Evolutionary conservation across 1,284 basidiomycete genomes (phyloP).

Genomic region (Wallemia ichthyophaga): DNA sequence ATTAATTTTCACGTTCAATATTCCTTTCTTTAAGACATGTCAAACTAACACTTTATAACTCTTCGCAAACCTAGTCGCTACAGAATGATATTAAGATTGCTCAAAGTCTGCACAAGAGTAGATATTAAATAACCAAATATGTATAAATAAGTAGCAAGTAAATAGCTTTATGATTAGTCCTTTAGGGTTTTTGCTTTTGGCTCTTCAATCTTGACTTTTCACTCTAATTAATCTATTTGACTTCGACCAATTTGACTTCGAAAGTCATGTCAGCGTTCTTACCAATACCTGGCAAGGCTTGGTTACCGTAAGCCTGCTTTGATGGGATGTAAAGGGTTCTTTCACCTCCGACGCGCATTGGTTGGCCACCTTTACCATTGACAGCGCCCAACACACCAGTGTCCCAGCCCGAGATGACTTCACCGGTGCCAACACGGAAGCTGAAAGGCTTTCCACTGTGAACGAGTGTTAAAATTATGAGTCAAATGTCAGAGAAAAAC

Average conservation of each 20-base stretch:
- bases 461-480: neutral
- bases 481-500: slow-evolving; percentile 37
- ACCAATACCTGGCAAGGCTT: slow-evolving; percentile 22
- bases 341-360: slow-evolving; percentile 69
- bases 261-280: slow-evolving; percentile 22
- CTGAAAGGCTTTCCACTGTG: slow-evolving; percentile 21
- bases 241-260: slow-evolving; percentile 23
- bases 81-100: too few species aligned
- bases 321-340: slow-evolving; percentile 43
- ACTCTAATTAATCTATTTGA: too few species aligned
- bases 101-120: too few species aligned
- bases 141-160: too few species aligned
- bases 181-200: too few species aligned
- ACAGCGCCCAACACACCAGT: slow-evolving; percentile 40
- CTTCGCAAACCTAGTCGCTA: too few species aligned
- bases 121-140: too few species aligned
- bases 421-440: slow-evolving; percentile 58
- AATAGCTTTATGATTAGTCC: too few species aligned
- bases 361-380: neutral
- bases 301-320: slow-evolving; percentile 20
- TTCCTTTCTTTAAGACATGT: too few species aligned
- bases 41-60: too few species aligned
- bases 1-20: too few species aligned
- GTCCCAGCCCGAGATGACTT: slow-evolving; percentile 92
- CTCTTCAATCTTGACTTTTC: too few species aligned